These are phyloP conservation scores for Aspergillus neotritici DNA, from an alignment of 2,329 filamentous ascomycete genomes.

Conservation along the genomic window DNA sequence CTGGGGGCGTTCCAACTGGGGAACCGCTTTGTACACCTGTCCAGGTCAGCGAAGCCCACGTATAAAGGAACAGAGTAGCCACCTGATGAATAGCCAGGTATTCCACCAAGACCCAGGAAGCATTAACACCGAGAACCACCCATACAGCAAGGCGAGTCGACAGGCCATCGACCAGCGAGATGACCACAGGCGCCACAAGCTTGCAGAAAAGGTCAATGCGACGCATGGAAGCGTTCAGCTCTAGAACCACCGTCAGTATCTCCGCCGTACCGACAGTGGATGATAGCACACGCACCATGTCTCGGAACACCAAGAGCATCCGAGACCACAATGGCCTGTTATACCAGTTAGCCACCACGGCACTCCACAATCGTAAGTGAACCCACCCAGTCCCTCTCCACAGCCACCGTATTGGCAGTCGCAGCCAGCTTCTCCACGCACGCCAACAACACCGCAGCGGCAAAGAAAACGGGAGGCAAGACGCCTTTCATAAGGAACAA, in stretches of 20 bases:
- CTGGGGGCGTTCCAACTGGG: slow-evolving; percentile 11
- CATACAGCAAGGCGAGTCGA: slow-evolving; percentile 44
- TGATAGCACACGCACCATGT: slow-evolving; percentile 32
- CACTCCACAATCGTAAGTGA: neutral
- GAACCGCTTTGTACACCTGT: slow-evolving; percentile 18
- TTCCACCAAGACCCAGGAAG: slow-evolving; percentile 35
- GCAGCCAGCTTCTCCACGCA: slow-evolving; percentile 64
- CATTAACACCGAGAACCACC: slow-evolving; percentile 43
- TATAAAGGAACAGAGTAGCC: neutral
- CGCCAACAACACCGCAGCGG: slow-evolving; percentile 48
- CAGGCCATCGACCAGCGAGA: slow-evolving; percentile 44
- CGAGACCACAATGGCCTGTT: slow-evolving; percentile 29
- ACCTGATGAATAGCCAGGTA: slow-evolving; percentile 38
- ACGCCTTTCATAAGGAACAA: slow-evolving; percentile 24
- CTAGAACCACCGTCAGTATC: slow-evolving; percentile 12
- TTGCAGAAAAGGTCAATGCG: slow-evolving; percentile 56
- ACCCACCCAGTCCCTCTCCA: slow-evolving; percentile 64
- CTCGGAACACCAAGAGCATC: slow-evolving; percentile 33
- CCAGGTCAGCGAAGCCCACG: neutral
- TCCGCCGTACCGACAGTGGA: neutral
- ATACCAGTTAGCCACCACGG: neutral
- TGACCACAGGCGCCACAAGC: slow-evolving; percentile 48
- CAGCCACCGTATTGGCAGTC: slow-evolving; percentile 60
- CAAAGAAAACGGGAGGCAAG: slow-evolving; percentile 24
- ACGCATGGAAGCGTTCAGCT: slow-evolving; percentile 51